Evolutionary conservation across 441 rosid species (phyloP).

Genomic region (Syzygium syzygioides): DNA sequence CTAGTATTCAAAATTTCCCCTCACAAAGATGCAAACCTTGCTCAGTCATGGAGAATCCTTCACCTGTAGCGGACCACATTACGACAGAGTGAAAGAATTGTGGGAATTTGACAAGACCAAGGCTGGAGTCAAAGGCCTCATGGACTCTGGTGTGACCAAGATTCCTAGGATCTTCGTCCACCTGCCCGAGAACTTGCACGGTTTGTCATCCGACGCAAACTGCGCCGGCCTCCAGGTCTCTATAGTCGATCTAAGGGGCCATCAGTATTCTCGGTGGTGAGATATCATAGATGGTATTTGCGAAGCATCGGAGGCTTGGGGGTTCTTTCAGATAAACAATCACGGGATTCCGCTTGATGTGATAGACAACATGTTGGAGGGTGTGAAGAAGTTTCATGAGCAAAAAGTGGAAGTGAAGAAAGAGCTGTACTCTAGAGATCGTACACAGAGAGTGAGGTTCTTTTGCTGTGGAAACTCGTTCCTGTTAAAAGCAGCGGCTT

Average conservation of each 20-base stretch:
- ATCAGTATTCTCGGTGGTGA: neutral
- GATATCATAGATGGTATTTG: neutral
- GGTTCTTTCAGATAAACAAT: neutral
- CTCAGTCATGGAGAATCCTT: neutral
- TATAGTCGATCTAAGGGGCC: neutral
- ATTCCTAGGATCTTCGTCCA: neutral
- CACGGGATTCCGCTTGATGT: neutral
- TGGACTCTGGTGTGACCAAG: neutral
- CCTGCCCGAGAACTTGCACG: neutral
- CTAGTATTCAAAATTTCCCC: neutral
- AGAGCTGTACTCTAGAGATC: neutral
- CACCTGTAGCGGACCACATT: neutral
- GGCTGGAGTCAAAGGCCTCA: neutral
- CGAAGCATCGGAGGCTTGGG: neutral
- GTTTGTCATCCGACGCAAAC: too few species aligned
- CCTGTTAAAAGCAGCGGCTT: neutral
- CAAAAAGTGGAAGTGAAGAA: neutral
- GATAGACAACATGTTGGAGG: neutral
- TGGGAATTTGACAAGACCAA: neutral
- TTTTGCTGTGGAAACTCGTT: neutral
- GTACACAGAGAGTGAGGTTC: neutral
- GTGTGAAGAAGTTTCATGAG: neutral
- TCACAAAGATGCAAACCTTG: neutral
- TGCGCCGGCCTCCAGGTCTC: neutral
- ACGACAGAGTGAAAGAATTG: neutral